These are phyloP conservation scores for Podila verticillata DNA, from an alignment of 192 early-diverging fungal genomes.

Conservation along the genomic window DNA sequence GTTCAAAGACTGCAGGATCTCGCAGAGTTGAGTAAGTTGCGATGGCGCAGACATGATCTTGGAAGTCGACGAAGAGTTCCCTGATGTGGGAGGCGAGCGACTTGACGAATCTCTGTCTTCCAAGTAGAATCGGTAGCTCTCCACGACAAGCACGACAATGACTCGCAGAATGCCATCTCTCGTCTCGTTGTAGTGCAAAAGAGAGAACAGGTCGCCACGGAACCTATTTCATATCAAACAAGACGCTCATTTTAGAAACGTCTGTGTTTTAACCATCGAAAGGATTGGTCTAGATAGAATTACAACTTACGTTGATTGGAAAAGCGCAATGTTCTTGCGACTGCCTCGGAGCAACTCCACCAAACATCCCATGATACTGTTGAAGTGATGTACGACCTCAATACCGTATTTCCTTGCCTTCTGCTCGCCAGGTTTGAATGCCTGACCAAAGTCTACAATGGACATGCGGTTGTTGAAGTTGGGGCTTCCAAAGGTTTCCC, in stretches of 20 bases:
- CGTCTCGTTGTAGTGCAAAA: slow-evolving; percentile 64
- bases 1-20: slow-evolving; percentile 64
- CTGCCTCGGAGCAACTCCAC: slow-evolving; percentile 54
- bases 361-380: slow-evolving; percentile 59
- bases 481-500: slow-evolving; percentile 43
- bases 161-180: slow-evolving; percentile 57
- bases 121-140: slow-evolving; percentile 49
- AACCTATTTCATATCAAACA: slow-evolving; percentile 27
- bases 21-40: slow-evolving; percentile 65
- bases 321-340: slow-evolving; percentile 55
- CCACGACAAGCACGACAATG: slow-evolving; percentile 59
- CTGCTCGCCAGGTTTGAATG: slow-evolving; percentile 25
- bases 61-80: slow-evolving; percentile 11
- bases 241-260: too few relatives aligned
- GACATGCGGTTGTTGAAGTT: slow-evolving; percentile 55
- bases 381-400: slow-evolving; percentile 62
- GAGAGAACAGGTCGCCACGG: slow-evolving; percentile 63
- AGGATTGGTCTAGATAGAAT: background rate
- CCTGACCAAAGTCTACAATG: slow-evolving; percentile 40
- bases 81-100: slow-evolving; percentile 19
- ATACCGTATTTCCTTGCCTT: slow-evolving; percentile 53
- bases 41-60: slow-evolving; percentile 48
- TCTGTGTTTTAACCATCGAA: too few relatives aligned
- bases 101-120: slow-evolving; percentile 28
- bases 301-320: slow-evolving; percentile 57